Evolutionary conservation across 1,284 basidiomycete species (phyloP).

Genomic region (Cerioporus squamosus): DNA sequence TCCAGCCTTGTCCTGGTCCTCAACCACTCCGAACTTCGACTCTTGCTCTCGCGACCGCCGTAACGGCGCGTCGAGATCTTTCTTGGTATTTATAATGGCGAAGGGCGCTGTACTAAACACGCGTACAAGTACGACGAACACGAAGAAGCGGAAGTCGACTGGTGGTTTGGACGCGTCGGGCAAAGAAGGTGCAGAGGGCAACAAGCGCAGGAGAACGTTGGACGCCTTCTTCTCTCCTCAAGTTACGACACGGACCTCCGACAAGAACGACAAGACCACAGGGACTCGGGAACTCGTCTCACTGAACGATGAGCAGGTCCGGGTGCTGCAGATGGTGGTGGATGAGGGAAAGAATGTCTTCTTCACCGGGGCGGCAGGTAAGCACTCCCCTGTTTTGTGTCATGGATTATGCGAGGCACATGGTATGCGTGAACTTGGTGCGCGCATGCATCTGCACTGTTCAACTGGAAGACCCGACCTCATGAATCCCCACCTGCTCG

Average conservation of each 20-base stretch:
- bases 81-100: conserved; percentile 14
- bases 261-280: conserved; percentile 32
- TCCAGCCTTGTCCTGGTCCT: too few species aligned
- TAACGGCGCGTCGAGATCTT: not conserved
- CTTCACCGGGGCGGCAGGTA: conserved; percentile 58
- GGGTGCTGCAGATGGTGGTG: conserved; percentile 49
- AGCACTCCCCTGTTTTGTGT: conserved; percentile 8
- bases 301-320: conserved; percentile 49
- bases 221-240: conserved; percentile 50
- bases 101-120: conserved; percentile 12
- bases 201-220: conserved; percentile 39
- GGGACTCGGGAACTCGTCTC: conserved; percentile 36
- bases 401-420: too few species aligned
- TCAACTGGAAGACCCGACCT: too few species aligned
- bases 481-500: too few species aligned
- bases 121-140: conserved; percentile 18
- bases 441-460: too few species aligned
- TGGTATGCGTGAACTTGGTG: too few species aligned
- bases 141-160: conserved; percentile 48
- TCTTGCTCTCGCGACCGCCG: not conserved
- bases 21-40: not conserved
- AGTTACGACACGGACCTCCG: conserved; percentile 36
- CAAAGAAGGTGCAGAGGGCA: conserved; percentile 37
- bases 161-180: conserved; percentile 28
- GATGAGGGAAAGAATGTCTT: conserved; percentile 53